Evolutionary conservation across 768 basidiomycete genomes (phyloP).

Genomic region (Myochromella boudieri): DNA sequence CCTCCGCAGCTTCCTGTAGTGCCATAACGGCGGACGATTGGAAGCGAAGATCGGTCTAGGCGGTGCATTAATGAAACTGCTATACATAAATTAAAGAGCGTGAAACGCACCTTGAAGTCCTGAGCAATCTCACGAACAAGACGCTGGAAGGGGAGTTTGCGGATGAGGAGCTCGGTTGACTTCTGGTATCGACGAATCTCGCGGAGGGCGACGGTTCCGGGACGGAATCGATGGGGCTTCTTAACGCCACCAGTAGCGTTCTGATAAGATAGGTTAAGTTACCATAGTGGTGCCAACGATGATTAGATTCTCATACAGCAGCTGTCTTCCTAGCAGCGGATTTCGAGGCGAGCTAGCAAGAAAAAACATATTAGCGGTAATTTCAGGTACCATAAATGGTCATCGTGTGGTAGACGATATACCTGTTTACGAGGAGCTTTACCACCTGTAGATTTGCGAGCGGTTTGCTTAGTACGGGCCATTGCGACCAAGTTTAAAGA

Average conservation of each 20-base stretch:
- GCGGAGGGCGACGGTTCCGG: conserved; percentile 82
- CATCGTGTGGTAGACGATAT: neutral
- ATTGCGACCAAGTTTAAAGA: conserved; percentile 1
- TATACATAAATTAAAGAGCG: neutral
- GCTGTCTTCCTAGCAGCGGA: conserved; percentile 18
- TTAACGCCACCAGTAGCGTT: conserved; percentile 18
- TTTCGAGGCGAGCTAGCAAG: conserved; percentile 16
- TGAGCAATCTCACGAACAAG: conserved; percentile 75
- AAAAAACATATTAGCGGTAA: neutral
- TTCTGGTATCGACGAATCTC: conserved; percentile 84
- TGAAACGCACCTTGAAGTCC: conserved; percentile 58
- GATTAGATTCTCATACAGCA: neutral
- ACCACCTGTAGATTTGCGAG: conserved; percentile 19
- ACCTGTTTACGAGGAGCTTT: conserved; percentile 21
- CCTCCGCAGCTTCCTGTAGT: conserved; percentile 21
- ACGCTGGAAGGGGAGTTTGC: conserved; percentile 85
- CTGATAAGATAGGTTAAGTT: neutral
- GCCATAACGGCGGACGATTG: conserved; percentile 23
- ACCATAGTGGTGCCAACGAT: neutral
- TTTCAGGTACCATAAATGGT: neutral
- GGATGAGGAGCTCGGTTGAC: conserved; percentile 80
- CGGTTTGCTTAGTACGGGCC: conserved; percentile 20
- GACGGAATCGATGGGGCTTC: conserved; percentile 62
- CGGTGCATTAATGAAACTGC: neutral
- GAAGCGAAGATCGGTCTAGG: conserved; percentile 23